phyloP scores from a whole-genome alignment of 2,329 filamentous ascomycete genomes.

The Sarocladium oryzae region DNA sequence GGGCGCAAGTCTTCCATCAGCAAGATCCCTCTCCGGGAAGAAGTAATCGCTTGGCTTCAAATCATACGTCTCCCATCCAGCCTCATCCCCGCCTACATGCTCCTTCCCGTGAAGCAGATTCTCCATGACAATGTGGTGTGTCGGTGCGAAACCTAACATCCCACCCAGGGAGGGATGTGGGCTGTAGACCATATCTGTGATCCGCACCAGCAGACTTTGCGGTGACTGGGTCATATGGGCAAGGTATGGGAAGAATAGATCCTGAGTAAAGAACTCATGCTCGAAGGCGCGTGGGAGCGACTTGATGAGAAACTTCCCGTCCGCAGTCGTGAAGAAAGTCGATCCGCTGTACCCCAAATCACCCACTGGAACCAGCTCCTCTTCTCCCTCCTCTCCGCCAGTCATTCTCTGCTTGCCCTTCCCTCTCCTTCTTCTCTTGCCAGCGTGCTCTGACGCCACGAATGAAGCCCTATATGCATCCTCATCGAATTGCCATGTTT shows the following conservation, averaged over 20 bases:
- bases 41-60: conserved; percentile 71
- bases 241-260: conserved; percentile 59
- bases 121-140: conserved; percentile 73
- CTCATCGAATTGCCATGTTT: conserved; percentile 23
- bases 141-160: conserved; percentile 53
- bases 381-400: conserved; percentile 24
- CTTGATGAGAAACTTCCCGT: conserved; percentile 65
- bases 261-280: conserved; percentile 61
- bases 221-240: conserved; percentile 56
- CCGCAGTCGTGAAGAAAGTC: conserved; percentile 64
- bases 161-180: conserved; percentile 51
- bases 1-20: conserved; percentile 55
- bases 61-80: conserved; percentile 63
- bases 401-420: conserved; percentile 35
- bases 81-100: conserved; percentile 8
- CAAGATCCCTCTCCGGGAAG: conserved; percentile 67
- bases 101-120: conserved; percentile 60
- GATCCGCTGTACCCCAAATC: conserved; percentile 71
- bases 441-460: conserved; percentile 29
- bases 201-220: conserved; percentile 59
- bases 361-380: conserved; percentile 48
- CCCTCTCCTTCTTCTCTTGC: conserved; percentile 38
- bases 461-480: conserved; percentile 34
- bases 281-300: conserved; percentile 64
- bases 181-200: conserved; percentile 61